phyloP scores from a whole-genome alignment of 2,329 filamentous ascomycete genomes.

The Fusarium aywerte region DNA sequence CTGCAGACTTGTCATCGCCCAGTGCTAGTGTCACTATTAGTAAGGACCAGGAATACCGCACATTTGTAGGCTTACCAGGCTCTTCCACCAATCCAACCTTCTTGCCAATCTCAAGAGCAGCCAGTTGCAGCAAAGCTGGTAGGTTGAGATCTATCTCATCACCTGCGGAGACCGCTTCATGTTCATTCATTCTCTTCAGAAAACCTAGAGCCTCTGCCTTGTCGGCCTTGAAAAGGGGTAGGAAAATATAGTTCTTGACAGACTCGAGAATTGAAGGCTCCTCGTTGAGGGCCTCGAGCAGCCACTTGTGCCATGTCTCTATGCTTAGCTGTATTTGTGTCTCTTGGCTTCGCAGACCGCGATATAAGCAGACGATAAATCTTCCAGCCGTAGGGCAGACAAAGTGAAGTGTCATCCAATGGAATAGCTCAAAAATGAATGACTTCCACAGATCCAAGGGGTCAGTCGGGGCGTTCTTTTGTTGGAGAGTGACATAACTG shows the following conservation, averaged over 20 bases:
- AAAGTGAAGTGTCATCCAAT: constrained; percentile 67
- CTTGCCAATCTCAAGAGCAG: constrained; percentile 77
- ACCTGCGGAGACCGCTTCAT: constrained; percentile 59
- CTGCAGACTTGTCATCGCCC: constrained; percentile 28
- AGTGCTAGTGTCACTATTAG: constrained; percentile 46
- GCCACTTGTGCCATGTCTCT: constrained; percentile 65
- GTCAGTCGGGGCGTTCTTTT: constrained; percentile 28
- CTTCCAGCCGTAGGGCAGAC: constrained; percentile 70
- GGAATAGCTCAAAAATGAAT: constrained; percentile 61
- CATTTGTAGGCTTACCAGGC: constrained; percentile 59
- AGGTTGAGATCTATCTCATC: constrained; percentile 60
- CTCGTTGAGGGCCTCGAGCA: constrained; percentile 61
- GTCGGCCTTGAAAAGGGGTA: constrained; percentile 70
- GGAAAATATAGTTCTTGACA: constrained; percentile 72
- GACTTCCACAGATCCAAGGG: constrained; percentile 59
- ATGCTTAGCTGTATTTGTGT: constrained; percentile 49
- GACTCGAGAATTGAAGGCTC: constrained; percentile 67
- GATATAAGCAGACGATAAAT: constrained; percentile 68
- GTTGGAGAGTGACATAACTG: constrained; percentile 56
- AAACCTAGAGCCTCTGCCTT: constrained; percentile 65
- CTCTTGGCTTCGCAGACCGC: constrained; percentile 53
- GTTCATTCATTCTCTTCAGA: constrained; percentile 66
- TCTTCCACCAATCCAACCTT: constrained; percentile 76
- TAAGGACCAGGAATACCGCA: not conserved
- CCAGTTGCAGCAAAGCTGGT: constrained; percentile 69